phyloP scores from a whole-genome alignment of 2,329 filamentous ascomycete genomes.

The Microcyclospora pomicola region DNA sequence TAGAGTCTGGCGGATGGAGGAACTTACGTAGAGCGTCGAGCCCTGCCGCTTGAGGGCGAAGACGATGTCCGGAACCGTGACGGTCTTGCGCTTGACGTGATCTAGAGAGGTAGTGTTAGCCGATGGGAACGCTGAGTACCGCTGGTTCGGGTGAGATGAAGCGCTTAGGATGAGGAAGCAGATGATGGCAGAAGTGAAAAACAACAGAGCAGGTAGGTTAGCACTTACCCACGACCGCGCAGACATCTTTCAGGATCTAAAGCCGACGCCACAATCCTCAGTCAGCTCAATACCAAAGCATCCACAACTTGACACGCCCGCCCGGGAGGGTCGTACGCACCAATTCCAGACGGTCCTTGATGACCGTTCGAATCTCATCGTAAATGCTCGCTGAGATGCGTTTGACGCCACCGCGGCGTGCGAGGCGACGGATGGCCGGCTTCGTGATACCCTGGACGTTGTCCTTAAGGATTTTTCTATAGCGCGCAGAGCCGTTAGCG shows the following conservation, averaged over 20 bases:
- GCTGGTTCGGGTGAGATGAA: not conserved
- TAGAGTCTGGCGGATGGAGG: no score
- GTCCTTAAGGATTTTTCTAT: conserved; percentile 95
- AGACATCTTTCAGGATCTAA: conserved; percentile 14
- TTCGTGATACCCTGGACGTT: conserved; percentile 98
- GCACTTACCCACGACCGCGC: conserved; percentile 8
- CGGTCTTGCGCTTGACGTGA: conserved; percentile 44
- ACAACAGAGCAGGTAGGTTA: not conserved
- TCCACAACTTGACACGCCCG: not conserved
- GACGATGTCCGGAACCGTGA: conserved; percentile 49
- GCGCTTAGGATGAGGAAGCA: not conserved
- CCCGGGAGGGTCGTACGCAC: conserved; percentile 42
- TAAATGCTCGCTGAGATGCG: conserved; percentile 55
- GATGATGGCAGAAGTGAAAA: not conserved
- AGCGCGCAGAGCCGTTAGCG: conserved; percentile 11
- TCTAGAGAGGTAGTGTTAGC: conserved; percentile 34
- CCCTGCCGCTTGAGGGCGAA: conserved; percentile 36
- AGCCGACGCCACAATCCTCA: no score
- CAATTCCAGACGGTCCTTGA: conserved; percentile 40
- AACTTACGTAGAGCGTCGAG: conserved; percentile 8
- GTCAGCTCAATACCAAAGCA: not conserved
- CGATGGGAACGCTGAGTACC: not conserved
- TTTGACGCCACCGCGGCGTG: conserved; percentile 64
- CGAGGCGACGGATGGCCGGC: conserved; percentile 48
- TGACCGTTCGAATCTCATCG: conserved; percentile 39